Evolutionary conservation across 352 stramenopile genomes (phyloP), one percentile per base, ranked within the genome.

Genomic region (Halophytophthora polymorphica): DNA sequence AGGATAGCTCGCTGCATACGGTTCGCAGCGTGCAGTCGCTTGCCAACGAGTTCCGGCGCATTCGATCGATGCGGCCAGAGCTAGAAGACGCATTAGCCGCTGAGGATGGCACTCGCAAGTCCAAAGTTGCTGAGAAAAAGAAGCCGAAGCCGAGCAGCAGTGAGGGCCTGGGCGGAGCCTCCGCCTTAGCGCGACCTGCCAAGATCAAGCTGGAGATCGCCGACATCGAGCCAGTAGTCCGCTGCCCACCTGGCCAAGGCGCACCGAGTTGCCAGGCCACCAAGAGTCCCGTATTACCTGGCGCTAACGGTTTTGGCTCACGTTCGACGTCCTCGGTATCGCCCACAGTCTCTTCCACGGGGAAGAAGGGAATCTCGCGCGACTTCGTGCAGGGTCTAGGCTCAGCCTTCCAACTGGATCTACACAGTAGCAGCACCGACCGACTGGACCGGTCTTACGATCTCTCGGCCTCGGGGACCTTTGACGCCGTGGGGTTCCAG

Each of bases 201-300:
- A 83, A 84, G 51, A 86, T 93, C 53, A 90, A 84, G 39, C 46
- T 93, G 14, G 77, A 93, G 37, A 88, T 93, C 47, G 50, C 73
- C 4, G 74, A 84, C 52, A 35, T 79, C 0, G 51, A 74, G 3
- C 65, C 63, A 5, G 56, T 45, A 12, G 6, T 63, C 28, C 29
- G 44, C 22, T 53, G 47, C 33, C 31, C 31, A 21, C 23, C 55
- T 19, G 51, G 31, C 15, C 41, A 39, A 6, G 58, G 19, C 54
- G 50, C 57, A 14, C 67, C 63, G 18, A 61, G 68, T 7, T 53
- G 71, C 6, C 62, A 84, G 35, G 59, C 58, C 21, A 70, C 75
- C 13, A 58, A 60, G 36, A 86, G 76, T 36, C 76, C 75, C 0
- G 77, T 57, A n/a, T 56, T 83, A 15, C 65, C 62, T 18, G 44